Percentiles rank a stretch among this genome's conserved stretches.
These are phyloP conservation scores for Ophiostoma sp. DNA, from an alignment of 2,329 filamentous ascomycete species.

Conservation along the genomic window DNA sequence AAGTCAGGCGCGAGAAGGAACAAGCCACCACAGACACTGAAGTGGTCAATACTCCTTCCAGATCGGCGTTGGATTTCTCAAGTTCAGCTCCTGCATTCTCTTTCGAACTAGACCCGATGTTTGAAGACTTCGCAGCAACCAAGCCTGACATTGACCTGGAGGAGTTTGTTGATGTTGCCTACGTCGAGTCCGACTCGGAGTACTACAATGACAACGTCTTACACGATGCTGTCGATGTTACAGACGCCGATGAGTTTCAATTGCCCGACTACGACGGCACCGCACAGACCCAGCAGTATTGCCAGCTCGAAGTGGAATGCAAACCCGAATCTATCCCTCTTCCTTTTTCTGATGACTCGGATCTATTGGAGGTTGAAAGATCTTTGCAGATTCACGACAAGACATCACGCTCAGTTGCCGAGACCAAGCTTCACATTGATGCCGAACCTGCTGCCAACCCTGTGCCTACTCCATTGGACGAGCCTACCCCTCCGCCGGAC, in stretches of 20 bases:
- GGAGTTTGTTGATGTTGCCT: neutral
- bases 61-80: neutral
- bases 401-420: neutral
- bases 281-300: neutral
- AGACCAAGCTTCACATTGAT: neutral
- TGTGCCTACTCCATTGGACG: neutral
- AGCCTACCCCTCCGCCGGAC: neutral
- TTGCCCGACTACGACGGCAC: neutral
- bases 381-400: neutral
- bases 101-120: neutral
- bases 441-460: neutral
- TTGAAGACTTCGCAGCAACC: conserved; percentile 21
- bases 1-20: neutral
- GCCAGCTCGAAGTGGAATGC: neutral
- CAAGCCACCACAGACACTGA: neutral
- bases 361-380: neutral
- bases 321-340: neutral
- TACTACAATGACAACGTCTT: neutral
- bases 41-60: neutral
- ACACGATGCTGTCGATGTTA: neutral
- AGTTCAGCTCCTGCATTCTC: neutral
- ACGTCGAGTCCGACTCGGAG: neutral
- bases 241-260: neutral
- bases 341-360: neutral
- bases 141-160: conserved; percentile 19